Percentiles rank a stretch among this genome's conserved stretches.
phyloP scores from a whole-genome alignment of 192 early-diverging fungal genomes.

The Backusella liffmaniae region DNA sequence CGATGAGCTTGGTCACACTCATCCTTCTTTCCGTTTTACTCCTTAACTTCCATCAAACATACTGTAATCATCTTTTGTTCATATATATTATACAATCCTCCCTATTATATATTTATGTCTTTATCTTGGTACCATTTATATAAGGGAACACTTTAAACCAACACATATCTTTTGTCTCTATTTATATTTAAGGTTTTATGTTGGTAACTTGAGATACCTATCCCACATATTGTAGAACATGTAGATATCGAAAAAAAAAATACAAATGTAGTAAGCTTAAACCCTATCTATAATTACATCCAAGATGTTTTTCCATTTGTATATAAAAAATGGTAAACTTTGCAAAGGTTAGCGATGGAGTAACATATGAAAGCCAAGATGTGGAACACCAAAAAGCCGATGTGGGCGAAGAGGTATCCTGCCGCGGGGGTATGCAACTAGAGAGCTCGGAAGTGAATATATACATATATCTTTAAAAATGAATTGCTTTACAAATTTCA shows the following conservation, averaged over 20 bases:
- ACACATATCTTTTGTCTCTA: neutral
- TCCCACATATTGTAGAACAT: neutral
- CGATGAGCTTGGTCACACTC: conserved; percentile 12
- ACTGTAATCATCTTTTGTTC: neutral
- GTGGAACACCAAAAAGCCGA: neutral
- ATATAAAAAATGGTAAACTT: neutral
- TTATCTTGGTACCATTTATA: neutral
- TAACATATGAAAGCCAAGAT: neutral
- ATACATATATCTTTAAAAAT: too few species aligned
- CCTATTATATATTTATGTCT: neutral
- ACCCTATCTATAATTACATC: neutral
- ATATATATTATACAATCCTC: neutral
- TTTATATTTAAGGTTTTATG: neutral
- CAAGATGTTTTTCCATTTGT: neutral
- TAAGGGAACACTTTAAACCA: neutral
- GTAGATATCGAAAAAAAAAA: neutral
- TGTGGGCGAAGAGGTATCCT: neutral
- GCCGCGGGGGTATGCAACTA: neutral
- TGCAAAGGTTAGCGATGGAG: neutral
- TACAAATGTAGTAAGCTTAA: neutral
- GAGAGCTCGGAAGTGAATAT: too few species aligned
- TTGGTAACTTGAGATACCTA: neutral
- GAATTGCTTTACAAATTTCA: too few species aligned
- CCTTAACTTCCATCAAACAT: neutral
- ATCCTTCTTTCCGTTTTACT: conserved; percentile 7